These are phyloP conservation scores for Rhytidhysteron rufulum DNA, from an alignment of 2,329 filamentous ascomycete genomes.

Conservation along the genomic window DNA sequence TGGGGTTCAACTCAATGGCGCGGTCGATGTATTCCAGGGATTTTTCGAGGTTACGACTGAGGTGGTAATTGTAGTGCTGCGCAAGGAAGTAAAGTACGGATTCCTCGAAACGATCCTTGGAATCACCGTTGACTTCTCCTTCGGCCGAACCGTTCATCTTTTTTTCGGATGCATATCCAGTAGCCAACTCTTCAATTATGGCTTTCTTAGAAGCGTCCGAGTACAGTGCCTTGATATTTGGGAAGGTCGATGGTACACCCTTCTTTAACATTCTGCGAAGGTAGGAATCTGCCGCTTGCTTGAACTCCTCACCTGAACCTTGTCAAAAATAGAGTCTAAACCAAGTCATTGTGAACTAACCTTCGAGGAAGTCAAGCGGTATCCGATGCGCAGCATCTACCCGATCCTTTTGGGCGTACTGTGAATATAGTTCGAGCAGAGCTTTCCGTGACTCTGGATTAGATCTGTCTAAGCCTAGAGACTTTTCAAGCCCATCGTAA, in stretches of 20 bases:
- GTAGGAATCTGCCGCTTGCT: constrained; percentile 72
- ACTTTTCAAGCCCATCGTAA: constrained; percentile 72
- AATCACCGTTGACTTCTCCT: constrained; percentile 49
- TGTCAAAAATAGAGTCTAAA: background rate
- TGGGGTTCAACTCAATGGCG: constrained; percentile 73
- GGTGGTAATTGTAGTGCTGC: constrained; percentile 92
- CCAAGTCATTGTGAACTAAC: constrained; percentile 34
- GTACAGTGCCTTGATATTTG: constrained; percentile 94
- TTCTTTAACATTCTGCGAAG: constrained; percentile 81
- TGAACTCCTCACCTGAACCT: constrained; percentile 68
- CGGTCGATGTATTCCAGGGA: constrained; percentile 80
- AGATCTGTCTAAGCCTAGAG: constrained; percentile 59
- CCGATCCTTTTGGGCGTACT: constrained; percentile 77
- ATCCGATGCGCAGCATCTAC: constrained; percentile 82
- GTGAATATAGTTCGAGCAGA: constrained; percentile 72
- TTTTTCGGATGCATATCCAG: constrained; percentile 68
- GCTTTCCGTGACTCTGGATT: constrained; percentile 65
- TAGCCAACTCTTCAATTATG: constrained; percentile 69
- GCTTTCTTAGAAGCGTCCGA: constrained; percentile 71
- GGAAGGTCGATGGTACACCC: constrained; percentile 92
- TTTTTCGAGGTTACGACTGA: constrained; percentile 78
- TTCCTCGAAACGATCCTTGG: constrained; percentile 61
- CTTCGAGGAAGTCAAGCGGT: constrained; percentile 83
- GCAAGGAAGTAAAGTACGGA: constrained; percentile 90
- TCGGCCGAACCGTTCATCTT: constrained; percentile 48